A percentile compares a stretch with the other conserved stretches of the same genome.
Evolutionary conservation across 345 rosid species (phyloP).

Genomic region (Salix purpurea): DNA sequence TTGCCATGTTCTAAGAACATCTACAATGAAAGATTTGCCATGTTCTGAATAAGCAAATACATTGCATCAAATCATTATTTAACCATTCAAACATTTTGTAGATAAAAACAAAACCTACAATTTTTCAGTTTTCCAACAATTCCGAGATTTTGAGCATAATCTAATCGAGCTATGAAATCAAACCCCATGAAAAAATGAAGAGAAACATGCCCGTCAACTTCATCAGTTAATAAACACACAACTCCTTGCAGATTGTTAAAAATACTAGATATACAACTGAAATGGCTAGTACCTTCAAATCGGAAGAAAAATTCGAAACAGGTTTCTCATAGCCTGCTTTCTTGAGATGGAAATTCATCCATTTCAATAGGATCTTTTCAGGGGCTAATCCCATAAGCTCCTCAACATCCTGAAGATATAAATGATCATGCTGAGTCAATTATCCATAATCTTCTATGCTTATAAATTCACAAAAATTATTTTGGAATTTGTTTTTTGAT

Average conservation of each 20-base stretch:
- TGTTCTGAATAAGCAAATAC: not conserved
- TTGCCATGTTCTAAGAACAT: not conserved
- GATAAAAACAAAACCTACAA: not conserved
- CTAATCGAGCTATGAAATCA: not conserved
- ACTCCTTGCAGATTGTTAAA: not conserved
- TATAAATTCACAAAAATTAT: no score
- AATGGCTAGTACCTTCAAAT: conserved; percentile 56
- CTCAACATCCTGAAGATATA: conserved; percentile 65
- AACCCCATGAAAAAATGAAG: not conserved
- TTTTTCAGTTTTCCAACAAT: not conserved
- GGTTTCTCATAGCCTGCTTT: conserved; percentile 85
- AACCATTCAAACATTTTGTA: not conserved
- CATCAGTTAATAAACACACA: not conserved
- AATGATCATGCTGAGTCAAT: not conserved
- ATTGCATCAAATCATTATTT: not conserved
- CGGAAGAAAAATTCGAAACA: conserved; percentile 76
- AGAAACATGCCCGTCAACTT: not conserved
- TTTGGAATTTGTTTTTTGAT: not conserved
- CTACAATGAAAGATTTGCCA: not conserved
- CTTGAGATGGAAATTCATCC: conserved; percentile 93
- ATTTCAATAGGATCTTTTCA: conserved; percentile 75
- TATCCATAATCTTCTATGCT: not conserved
- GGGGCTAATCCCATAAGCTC: conserved; percentile 87
- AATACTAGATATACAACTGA: conserved; percentile 4
- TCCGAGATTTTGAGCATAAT: not conserved